Evolutionary conservation across 176 grass and related monocot genomes (phyloP), one percentile per base, ranked within the genome.

Genomic region (Raddia guianensis): DNA sequence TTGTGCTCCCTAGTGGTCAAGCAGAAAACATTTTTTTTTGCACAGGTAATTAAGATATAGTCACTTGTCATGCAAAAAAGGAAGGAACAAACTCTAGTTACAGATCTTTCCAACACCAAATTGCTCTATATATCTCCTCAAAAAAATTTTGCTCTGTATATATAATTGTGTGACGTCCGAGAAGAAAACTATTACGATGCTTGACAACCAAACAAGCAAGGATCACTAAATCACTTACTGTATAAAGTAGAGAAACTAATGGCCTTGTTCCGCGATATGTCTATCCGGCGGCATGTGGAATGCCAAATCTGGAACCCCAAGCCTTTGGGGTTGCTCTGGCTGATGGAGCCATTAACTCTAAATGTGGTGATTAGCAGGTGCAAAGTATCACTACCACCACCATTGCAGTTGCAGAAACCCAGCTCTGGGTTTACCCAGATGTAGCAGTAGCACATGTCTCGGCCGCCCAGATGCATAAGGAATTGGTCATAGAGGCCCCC

Each of bases 311-410:
- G 37, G 18, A 59, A 27, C 27, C 27, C 27, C 56, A 37, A 27
- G 27, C 18, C 53, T 75, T 59, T 75, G 3, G n/a, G 53, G 37
- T 40, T 40, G 37, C 37, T 40, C 37, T 27, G 27, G 27, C 37
- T 5, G 4, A 3, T 40, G 37, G 2, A 40, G 37, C 37, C 37
- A 2, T 12, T 73, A n/a, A 73, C 27, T 73, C 14, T 32, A 18
- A 73, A 73, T 13, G 49, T 73, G 49, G 70, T 55, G 50, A 73
- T 55, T 49, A 73, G 50, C 6, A 40, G 50, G 33, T 73, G 70
- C 6, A 18, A 7, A 42, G 14, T 2, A 10, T 55, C 70, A 16
- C 70, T 27, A 27, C 27, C 27, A 27, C 27, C 27, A 27, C 27
- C 27, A 27, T 27, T 27, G 27, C 27, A 73, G 0, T 27, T 53